Evolutionary conservation across 2,329 filamentous ascomycete genomes (phyloP).

Genomic region (Stachybotrys chlorohalonatus): DNA sequence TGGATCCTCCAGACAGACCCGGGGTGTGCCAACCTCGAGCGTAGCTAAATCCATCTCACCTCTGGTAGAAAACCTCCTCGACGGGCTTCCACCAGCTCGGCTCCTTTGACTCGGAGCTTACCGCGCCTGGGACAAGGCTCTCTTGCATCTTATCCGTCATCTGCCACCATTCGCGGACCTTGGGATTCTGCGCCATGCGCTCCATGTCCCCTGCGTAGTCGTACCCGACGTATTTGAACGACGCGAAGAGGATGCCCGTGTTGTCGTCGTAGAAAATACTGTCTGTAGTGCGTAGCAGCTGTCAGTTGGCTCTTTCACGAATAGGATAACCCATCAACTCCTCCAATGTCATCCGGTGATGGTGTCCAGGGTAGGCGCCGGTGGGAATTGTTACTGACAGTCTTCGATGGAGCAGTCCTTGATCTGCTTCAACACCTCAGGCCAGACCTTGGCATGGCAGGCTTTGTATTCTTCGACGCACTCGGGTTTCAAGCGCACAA

Average conservation of each 20-base stretch:
- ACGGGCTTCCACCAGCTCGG: conserved; percentile 61
- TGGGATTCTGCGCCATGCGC: conserved; percentile 62
- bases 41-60: conserved; percentile 24
- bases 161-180: conserved; percentile 70
- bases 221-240: conserved; percentile 70
- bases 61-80: conserved; percentile 59
- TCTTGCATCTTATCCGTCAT: conserved; percentile 74
- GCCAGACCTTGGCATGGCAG: conserved; percentile 67
- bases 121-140: conserved; percentile 49
- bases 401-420: conserved; percentile 66
- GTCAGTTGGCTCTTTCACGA: neutral
- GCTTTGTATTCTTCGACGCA: conserved; percentile 62
- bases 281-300: conserved; percentile 33
- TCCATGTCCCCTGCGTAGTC: conserved; percentile 69
- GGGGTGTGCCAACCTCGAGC: neutral
- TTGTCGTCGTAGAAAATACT: conserved; percentile 62
- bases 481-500: conserved; percentile 62
- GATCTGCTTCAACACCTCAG: conserved; percentile 67
- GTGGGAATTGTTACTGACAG: conserved; percentile 37
- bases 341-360: neutral
- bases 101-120: conserved; percentile 47
- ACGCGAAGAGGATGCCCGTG: conserved; percentile 59
- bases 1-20: too few relatives aligned
- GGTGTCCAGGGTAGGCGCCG: neutral
- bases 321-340: neutral